A percentile compares a stretch with the other conserved stretches of the same genome.
phyloP scores from a whole-genome alignment of 257 asterid genomes.

The Solanum raphanifolium region DNA sequence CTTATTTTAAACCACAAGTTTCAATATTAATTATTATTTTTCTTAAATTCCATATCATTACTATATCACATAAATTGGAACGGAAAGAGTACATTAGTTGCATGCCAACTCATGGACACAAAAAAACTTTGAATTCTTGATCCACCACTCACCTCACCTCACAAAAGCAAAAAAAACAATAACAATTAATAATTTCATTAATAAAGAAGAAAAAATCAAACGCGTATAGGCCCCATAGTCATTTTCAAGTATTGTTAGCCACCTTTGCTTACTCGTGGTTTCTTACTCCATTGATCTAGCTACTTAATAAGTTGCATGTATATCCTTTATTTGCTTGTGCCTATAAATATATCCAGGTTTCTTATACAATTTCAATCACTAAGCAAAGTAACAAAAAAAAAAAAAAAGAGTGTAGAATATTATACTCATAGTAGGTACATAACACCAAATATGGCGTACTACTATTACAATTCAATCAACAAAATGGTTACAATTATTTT shows the following conservation, averaged over 20 bases:
- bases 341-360: background rate
- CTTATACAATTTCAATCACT: background rate
- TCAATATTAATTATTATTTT: no score
- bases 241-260: background rate
- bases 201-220: background rate
- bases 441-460: background rate
- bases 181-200: background rate
- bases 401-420: background rate
- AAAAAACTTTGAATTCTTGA: background rate
- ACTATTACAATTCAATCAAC: background rate
- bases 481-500: background rate
- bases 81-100: background rate
- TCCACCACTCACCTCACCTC: background rate
- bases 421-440: background rate
- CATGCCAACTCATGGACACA: background rate
- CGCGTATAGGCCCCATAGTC: background rate
- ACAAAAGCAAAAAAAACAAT: background rate
- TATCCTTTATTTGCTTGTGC: background rate
- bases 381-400: background rate
- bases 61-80: rapidly evolving
- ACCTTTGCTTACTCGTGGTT: background rate
- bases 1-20: background rate
- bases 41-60: background rate
- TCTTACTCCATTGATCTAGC: background rate
- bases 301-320: background rate